phyloP scores from a whole-genome alignment of 1,139 yeast genomes.

The Pichia sorboxylosa region DNA sequence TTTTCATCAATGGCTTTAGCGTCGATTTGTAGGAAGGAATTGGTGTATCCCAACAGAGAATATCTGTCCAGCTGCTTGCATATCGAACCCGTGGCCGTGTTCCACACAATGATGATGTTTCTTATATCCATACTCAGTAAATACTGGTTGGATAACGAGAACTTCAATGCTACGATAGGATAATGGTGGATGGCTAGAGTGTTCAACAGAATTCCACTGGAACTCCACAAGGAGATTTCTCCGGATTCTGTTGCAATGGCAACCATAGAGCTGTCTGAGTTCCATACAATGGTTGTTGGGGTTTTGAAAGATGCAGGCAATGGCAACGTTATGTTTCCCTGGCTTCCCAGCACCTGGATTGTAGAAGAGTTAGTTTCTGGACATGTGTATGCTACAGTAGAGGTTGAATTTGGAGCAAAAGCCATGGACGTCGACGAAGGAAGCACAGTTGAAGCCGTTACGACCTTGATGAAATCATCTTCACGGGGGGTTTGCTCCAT shows the following conservation, averaged over 20 bases:
- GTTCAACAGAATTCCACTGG: constrained; percentile 52
- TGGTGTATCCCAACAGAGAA: neutral
- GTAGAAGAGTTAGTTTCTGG: constrained; percentile 29
- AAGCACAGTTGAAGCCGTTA: constrained; percentile 23
- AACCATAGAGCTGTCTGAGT: constrained; percentile 46
- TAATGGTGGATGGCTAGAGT: constrained; percentile 44
- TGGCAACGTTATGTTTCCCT: constrained; percentile 8
- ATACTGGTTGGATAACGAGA: constrained; percentile 36
- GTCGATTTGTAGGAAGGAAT: neutral
- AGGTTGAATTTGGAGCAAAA: constrained; percentile 30
- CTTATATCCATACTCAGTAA: constrained; percentile 32
- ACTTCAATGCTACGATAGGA: constrained; percentile 38
- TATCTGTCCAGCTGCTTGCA: constrained; percentile 26
- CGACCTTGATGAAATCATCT: constrained; percentile 11
- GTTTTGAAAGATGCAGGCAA: constrained; percentile 16
- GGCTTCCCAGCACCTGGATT: constrained; percentile 25
- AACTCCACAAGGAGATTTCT: constrained; percentile 58
- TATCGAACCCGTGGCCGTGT: neutral
- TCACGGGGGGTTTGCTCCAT: neutral
- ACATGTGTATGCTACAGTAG: constrained; percentile 23
- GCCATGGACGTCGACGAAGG: constrained; percentile 26
- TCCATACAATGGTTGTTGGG: constrained; percentile 38
- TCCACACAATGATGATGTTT: constrained; percentile 42
- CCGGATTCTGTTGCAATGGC: constrained; percentile 53
- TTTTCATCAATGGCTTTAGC: neutral